Evolutionary conservation across 768 basidiomycete genomes (phyloP).

Genomic region (Aureoboletus auriporus): DNA sequence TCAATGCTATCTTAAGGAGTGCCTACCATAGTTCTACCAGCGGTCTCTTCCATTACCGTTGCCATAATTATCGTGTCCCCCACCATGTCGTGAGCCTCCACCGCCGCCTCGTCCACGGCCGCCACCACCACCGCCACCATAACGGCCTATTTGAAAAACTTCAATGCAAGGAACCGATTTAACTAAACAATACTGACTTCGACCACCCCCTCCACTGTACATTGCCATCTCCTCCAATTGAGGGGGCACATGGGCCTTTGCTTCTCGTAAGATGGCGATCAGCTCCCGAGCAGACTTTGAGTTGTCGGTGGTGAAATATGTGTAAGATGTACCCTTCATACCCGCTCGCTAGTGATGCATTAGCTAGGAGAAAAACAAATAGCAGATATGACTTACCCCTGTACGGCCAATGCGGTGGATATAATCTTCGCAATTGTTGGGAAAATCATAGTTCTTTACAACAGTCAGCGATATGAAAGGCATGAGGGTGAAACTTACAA

Average conservation of each 20-base stretch:
- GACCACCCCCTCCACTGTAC: constrained; percentile 76
- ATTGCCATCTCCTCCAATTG: constrained; percentile 92
- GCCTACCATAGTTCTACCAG: constrained; percentile 15
- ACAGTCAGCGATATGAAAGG: constrained; percentile 5
- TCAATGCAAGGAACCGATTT: not conserved
- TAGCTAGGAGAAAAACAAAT: constrained; percentile 1
- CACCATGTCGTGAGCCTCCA: constrained; percentile 20
- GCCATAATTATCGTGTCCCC: constrained; percentile 20
- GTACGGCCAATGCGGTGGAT: constrained; percentile 99
- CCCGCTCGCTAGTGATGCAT: constrained; percentile 68
- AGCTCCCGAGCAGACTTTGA: constrained; percentile 93
- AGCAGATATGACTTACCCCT: constrained; percentile 50
- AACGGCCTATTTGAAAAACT: constrained; percentile 49
- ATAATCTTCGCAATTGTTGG: constrained; percentile 97
- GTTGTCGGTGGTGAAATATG: constrained; percentile 96
- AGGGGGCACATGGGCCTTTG: constrained; percentile 80
- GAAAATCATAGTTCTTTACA: constrained; percentile 90
- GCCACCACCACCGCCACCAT: constrained; percentile 38
- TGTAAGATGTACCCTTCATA: constrained; percentile 87
- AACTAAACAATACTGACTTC: constrained; percentile 43
- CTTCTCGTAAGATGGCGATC: constrained; percentile 78
- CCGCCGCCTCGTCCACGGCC: not conserved
- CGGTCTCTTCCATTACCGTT: constrained; percentile 23
- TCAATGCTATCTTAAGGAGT: constrained; percentile 15
- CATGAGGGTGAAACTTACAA: constrained; percentile 51